Percentiles rank a stretch among this genome's conserved stretches.
These are phyloP conservation scores for Tulasnella sp. DNA, from an alignment of 768 basidiomycete species.

Conservation along the genomic window DNA sequence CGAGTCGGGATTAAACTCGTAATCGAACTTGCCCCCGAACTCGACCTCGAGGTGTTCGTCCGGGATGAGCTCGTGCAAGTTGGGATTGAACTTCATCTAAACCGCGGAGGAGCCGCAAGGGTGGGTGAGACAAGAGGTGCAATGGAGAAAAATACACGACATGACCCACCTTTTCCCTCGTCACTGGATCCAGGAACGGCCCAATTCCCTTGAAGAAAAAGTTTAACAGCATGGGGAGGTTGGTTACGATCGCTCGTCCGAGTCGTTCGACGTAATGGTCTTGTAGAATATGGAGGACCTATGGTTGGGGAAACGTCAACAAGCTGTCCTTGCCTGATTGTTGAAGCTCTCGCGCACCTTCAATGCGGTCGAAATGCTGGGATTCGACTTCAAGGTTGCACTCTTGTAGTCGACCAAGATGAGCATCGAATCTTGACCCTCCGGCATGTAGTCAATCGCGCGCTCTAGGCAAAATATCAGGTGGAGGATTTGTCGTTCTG, in stretches of 20 bases:
- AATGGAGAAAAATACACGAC: background rate
- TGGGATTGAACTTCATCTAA: constrained; percentile 85
- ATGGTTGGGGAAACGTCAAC: background rate
- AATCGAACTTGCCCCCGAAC: constrained; percentile 62
- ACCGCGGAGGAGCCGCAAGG: background rate
- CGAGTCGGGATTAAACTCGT: constrained; percentile 58
- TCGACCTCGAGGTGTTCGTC: constrained; percentile 68
- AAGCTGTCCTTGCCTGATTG: background rate
- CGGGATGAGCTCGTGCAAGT: constrained; percentile 67
- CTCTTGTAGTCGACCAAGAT: constrained; percentile 83
- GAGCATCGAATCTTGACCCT: constrained; percentile 70
- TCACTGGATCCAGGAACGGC: constrained; percentile 82
- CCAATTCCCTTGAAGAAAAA: constrained; percentile 80
- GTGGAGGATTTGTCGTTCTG: constrained; percentile 73
- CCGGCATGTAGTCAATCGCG: constrained; percentile 82
- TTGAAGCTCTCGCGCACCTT: constrained; percentile 43
- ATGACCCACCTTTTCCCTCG: constrained; percentile 65
- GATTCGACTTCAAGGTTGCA: constrained; percentile 73
- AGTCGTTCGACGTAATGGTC: constrained; percentile 86
- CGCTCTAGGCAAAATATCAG: constrained; percentile 87
- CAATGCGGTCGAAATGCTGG: constrained; percentile 69
- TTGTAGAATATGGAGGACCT: constrained; percentile 72
- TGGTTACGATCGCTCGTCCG: constrained; percentile 74
- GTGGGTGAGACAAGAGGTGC: background rate
- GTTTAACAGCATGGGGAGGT: constrained; percentile 63